Conservation (phyloP, 305 asterid genomes). For the Plantago rigida region DNA sequence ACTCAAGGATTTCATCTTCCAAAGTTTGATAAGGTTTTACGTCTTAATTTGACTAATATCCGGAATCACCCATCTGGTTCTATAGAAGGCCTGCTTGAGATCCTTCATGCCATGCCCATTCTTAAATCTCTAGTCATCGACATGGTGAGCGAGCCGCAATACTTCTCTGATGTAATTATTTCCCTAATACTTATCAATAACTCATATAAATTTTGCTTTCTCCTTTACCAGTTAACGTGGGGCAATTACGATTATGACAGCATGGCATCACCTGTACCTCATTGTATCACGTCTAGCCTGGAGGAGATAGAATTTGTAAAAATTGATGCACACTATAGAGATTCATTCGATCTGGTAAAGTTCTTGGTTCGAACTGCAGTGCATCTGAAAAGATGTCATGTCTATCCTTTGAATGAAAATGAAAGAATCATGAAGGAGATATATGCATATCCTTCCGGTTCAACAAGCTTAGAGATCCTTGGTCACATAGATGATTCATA, state of each 20-base stretch:
- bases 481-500: too few species aligned
- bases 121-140: not conserved
- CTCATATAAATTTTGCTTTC: not conserved
- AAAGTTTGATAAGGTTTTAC: not conserved
- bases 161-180: not conserved
- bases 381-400: not conserved
- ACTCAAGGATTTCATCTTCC: not conserved
- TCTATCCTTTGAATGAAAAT: not conserved
- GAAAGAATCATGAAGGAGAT: not conserved
- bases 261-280: not conserved
- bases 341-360: not conserved
- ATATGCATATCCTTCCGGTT: not conserved
- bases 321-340: not conserved
- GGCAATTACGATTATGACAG: not conserved
- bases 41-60: not conserved
- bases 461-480: not conserved
- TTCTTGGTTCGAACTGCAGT: not conserved
- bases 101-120: not conserved
- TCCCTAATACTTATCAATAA: not conserved
- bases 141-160: not conserved
- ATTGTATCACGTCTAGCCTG: constrained; percentile 1
- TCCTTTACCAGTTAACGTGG: not conserved
- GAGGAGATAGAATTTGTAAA: not conserved
- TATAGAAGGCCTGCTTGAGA: not conserved
- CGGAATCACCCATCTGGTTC: too few species aligned